phyloP scores from a whole-genome alignment of 306 rosid species.

The Prunus armeniaca region DNA sequence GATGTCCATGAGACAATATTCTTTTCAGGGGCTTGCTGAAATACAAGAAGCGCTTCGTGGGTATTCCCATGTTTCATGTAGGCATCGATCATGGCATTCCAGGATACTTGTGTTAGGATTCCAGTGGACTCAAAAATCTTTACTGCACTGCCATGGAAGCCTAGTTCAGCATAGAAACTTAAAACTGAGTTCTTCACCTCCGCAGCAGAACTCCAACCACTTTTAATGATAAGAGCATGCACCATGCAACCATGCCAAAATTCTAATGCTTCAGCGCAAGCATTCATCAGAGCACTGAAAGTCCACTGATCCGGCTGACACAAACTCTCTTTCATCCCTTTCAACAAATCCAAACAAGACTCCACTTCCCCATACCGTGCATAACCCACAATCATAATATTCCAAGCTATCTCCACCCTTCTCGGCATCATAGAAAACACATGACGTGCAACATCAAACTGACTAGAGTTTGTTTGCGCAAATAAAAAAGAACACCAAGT shows the following conservation, averaged over 20 bases:
- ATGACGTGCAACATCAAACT: slow-evolving; percentile 37
- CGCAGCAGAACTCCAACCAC: slow-evolving; percentile 62
- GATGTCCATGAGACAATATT: slow-evolving; percentile 82
- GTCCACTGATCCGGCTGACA: slow-evolving; percentile 72
- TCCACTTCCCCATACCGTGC: slow-evolving; percentile 56
- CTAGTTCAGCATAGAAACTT: slow-evolving; percentile 63
- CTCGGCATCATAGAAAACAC: slow-evolving; percentile 55
- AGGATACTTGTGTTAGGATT: slow-evolving; percentile 55
- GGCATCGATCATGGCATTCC: slow-evolving; percentile 78
- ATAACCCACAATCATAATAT: slow-evolving; percentile 52
- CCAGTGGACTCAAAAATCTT: slow-evolving; percentile 48
- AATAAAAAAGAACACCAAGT: slow-evolving; percentile 72
- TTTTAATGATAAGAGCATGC: slow-evolving; percentile 57
- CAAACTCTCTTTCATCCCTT: slow-evolving; percentile 50
- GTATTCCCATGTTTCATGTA: slow-evolving; percentile 73
- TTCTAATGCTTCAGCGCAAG: slow-evolving; percentile 49
- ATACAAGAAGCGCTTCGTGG: slow-evolving; percentile 52
- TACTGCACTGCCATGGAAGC: slow-evolving; percentile 45
- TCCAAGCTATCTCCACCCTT: slow-evolving; percentile 71
- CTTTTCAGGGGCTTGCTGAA: slow-evolving; percentile 57
- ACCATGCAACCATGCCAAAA: slow-evolving; percentile 48
- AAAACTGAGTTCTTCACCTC: slow-evolving; percentile 69
- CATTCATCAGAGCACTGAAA: slow-evolving; percentile 61
- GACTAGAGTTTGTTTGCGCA: slow-evolving; percentile 52
- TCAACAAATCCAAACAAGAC: slow-evolving; percentile 50